These are phyloP conservation scores for Coemansia asiatica DNA, from an alignment of 192 early-diverging fungal genomes.

Conservation along the genomic window DNA sequence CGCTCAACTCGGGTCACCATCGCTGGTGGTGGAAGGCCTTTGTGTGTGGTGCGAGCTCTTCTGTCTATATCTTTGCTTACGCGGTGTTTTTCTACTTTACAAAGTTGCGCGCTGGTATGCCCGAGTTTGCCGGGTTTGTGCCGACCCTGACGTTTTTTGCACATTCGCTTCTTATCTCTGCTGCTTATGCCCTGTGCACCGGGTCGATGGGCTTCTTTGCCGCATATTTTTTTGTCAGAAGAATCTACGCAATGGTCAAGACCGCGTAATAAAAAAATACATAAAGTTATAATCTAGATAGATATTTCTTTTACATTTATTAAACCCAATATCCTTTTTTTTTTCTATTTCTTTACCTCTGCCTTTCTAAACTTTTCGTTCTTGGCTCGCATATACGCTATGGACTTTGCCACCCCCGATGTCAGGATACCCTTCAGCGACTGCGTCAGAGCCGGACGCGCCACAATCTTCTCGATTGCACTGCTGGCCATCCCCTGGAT, in stretches of 20 bases:
- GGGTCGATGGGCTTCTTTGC: conserved; percentile 55
- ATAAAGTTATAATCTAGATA: background rate
- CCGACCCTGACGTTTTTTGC: conserved; percentile 78
- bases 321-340: background rate
- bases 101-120: conserved; percentile 61
- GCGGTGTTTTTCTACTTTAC: conserved; percentile 72
- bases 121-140: conserved; percentile 55
- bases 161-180: conserved; percentile 65
- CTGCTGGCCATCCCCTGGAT: conserved; percentile 38
- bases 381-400: conserved; percentile 61
- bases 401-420: conserved; percentile 71
- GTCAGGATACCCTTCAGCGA: conserved; percentile 90
- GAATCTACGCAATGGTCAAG: conserved; percentile 51
- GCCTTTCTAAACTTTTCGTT: conserved; percentile 34
- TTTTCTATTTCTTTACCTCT: background rate
- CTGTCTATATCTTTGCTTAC: conserved; percentile 81
- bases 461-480: conserved; percentile 67
- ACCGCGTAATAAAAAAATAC: background rate
- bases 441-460: conserved; percentile 83
- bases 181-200: conserved; percentile 58
- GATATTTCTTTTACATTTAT: background rate
- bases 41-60: conserved; percentile 70
- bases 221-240: conserved; percentile 46
- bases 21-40: conserved; percentile 95
- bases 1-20: conserved; percentile 68